These are phyloP conservation scores for Irpex sp. DNA, from an alignment of 1,284 basidiomycete species.

Conservation along the genomic window DNA sequence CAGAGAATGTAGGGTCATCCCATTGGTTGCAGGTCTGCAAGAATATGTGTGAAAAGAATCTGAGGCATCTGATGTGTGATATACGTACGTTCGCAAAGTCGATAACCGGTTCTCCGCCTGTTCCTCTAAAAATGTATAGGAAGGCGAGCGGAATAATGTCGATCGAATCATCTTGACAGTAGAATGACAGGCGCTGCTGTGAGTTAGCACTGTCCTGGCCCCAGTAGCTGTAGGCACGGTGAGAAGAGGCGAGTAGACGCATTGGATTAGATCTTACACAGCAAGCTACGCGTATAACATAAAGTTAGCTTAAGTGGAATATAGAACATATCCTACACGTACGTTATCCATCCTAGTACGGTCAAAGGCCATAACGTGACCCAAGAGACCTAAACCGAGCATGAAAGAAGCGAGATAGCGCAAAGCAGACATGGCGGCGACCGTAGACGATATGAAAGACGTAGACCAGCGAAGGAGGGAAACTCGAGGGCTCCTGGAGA, in stretches of 20 bases:
- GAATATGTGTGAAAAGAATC: neutral
- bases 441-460: conserved; percentile 10
- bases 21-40: conserved; percentile 44
- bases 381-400: conserved; percentile 18
- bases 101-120: conserved; percentile 51
- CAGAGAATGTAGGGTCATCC: conserved; percentile 42
- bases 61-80: neutral
- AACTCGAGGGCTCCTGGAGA: conserved; percentile 3
- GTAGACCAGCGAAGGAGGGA: conserved; percentile 6
- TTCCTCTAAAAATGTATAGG: conserved; percentile 49
- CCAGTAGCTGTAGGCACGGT: conserved; percentile 28
- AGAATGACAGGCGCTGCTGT: conserved; percentile 42
- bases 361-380: conserved; percentile 22
- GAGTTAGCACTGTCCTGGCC: conserved; percentile 46
- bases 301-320: neutral
- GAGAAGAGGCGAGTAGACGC: neutral
- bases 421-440: conserved; percentile 10
- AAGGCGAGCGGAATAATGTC: conserved; percentile 56
- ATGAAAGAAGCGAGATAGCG: conserved; percentile 17
- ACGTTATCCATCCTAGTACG: conserved; percentile 28
- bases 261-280: conserved; percentile 11
- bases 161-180: conserved; percentile 47
- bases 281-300: conserved; percentile 15
- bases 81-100: conserved; percentile 51
- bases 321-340: conserved; percentile 7